Conservation (phyloP, 352 stramenopile genomes). For the Phytopythium cucurbitacearum region DNA sequence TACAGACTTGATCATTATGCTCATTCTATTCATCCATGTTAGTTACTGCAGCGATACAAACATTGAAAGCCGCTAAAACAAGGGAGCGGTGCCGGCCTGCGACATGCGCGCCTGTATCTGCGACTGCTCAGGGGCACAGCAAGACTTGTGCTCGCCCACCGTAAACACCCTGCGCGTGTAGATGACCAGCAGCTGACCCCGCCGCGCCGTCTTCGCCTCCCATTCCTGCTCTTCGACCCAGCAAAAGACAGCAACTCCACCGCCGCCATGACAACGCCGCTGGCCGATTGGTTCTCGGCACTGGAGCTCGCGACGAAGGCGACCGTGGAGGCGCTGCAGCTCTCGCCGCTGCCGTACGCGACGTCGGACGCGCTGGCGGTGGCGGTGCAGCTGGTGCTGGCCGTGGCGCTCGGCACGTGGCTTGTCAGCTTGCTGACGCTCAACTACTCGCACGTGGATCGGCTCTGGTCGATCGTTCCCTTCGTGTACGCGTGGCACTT, state of each 20-base stretch:
- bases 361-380: slow-evolving; percentile 31
- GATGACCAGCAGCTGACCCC: too few species aligned
- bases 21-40: too few species aligned
- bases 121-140: too few species aligned
- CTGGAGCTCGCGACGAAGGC: slow-evolving; percentile 28
- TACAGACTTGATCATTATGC: too few species aligned
- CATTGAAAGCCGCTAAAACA: too few species aligned
- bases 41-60: too few species aligned
- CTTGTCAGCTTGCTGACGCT: slow-evolving; percentile 61
- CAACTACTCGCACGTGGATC: slow-evolving; percentile 92
- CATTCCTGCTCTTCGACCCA: too few species aligned
- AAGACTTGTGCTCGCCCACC: too few species aligned
- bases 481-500: slow-evolving; percentile 86
- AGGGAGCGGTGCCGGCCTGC: too few species aligned
- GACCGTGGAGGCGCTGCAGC: slow-evolving; percentile 23
- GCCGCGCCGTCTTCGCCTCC: too few species aligned
- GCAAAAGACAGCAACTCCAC: background rate
- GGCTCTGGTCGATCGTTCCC: slow-evolving; percentile 90
- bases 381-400: slow-evolving; percentile 39
- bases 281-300: slow-evolving; percentile 24
- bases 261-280: slow-evolving; percentile 10
- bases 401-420: slow-evolving; percentile 45
- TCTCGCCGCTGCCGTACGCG: slow-evolving; percentile 33
- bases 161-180: too few species aligned
- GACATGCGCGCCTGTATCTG: too few species aligned